phyloP scores from a whole-genome alignment of 352 stramenopile species.

The Pythium utonaiense region DNA sequence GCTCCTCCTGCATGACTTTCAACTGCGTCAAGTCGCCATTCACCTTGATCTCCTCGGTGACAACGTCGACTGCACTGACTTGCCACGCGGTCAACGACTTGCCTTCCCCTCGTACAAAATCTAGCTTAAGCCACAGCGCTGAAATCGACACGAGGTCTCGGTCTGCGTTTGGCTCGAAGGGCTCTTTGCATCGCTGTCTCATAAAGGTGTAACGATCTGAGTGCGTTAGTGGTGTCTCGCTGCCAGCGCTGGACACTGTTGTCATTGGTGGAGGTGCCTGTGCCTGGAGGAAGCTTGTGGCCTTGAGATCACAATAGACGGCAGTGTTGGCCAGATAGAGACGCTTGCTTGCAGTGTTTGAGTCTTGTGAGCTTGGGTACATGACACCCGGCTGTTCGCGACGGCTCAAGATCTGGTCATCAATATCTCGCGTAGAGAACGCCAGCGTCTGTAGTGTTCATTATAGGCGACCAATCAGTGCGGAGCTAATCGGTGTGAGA shows the following conservation, averaged over 20 bases:
- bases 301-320: constrained; percentile 54
- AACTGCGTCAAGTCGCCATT: constrained; percentile 61
- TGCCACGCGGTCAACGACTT: constrained; percentile 1
- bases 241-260: neutral
- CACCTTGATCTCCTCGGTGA: constrained; percentile 52
- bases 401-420: constrained; percentile 60
- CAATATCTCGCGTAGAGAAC: constrained; percentile 43
- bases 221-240: neutral
- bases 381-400: constrained; percentile 45
- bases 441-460: constrained; percentile 36
- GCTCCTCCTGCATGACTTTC: constrained; percentile 35
- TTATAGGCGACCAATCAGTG: no score
- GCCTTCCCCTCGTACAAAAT: constrained; percentile 29
- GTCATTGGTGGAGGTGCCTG: neutral
- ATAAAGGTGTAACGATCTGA: constrained; percentile 26
- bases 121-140: constrained; percentile 61
- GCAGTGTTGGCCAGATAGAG: constrained; percentile 58
- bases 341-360: constrained; percentile 44
- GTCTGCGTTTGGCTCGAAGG: constrained; percentile 28
- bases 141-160: constrained; percentile 49
- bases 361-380: constrained; percentile 32
- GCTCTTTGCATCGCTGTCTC: constrained; percentile 29
- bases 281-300: constrained; percentile 23
- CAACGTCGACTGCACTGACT: constrained; percentile 48
- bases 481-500: neutral